Evolutionary conservation across 768 basidiomycete genomes (phyloP).

Genomic region (Russula earlei): DNA sequence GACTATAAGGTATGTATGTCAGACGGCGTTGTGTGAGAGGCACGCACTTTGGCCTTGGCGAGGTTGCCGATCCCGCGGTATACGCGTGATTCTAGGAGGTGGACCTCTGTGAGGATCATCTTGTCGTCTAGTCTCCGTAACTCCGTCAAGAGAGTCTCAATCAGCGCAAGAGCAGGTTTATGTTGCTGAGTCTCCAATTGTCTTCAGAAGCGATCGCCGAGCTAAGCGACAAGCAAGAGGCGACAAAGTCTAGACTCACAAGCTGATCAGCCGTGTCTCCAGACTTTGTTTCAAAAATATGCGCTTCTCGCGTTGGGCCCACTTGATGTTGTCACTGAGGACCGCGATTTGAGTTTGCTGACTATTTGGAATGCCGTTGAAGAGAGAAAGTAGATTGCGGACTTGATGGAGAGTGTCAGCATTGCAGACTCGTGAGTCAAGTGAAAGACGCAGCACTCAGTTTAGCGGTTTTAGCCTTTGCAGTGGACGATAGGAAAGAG

Average conservation of each 20-base stretch:
- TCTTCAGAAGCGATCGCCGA: conserved; percentile 26
- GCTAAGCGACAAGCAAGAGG: neutral
- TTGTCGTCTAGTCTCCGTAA: conserved; percentile 93
- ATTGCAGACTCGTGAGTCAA: neutral
- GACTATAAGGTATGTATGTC: neutral
- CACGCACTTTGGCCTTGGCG: conserved; percentile 73
- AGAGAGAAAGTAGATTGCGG: conserved; percentile 88
- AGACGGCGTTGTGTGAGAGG: neutral
- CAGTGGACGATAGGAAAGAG: conserved; percentile 82
- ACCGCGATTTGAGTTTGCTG: conserved; percentile 72
- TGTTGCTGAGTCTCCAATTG: conserved; percentile 70
- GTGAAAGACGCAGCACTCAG: conserved; percentile 51
- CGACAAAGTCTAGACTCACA: conserved; percentile 35
- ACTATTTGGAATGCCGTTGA: conserved; percentile 67
- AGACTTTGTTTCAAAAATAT: conserved; percentile 94
- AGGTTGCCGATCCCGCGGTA: conserved; percentile 86
- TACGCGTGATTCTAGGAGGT: conserved; percentile 85
- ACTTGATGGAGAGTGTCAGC: conserved; percentile 37
- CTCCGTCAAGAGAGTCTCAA: conserved; percentile 84
- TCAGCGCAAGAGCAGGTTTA: conserved; percentile 69
- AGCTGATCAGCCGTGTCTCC: conserved; percentile 75
- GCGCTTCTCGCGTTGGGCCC: conserved; percentile 87
- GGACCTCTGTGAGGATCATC: conserved; percentile 94
- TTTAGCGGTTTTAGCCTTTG: conserved; percentile 96
- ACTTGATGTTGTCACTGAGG: conserved; percentile 83